Percentiles rank a stretch among this genome's conserved stretches.
These are phyloP conservation scores for Boletus patriciae DNA, from an alignment of 768 basidiomycete species.

Conservation along the genomic window DNA sequence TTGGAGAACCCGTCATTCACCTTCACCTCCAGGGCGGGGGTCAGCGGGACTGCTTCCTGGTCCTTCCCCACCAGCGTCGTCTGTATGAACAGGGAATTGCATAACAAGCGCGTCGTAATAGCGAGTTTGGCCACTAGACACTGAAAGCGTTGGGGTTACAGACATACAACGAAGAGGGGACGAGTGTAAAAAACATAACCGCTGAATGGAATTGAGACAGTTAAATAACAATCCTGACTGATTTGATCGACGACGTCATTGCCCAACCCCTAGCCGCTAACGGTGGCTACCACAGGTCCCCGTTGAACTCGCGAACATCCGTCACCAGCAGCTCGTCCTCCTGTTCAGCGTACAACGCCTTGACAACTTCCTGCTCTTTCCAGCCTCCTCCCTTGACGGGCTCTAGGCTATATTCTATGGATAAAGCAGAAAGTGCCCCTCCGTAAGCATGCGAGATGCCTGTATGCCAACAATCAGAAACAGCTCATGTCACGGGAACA, in stretches of 20 bases:
- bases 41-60: neutral
- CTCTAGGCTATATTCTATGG: slow-evolving; percentile 79
- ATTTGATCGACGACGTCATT: slow-evolving; percentile 22
- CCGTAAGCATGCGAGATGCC: slow-evolving; percentile 97
- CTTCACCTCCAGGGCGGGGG: slow-evolving; percentile 1
- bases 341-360: slow-evolving; percentile 35
- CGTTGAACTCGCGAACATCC: slow-evolving; percentile 28
- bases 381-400: slow-evolving; percentile 46
- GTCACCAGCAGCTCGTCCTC: slow-evolving; percentile 31
- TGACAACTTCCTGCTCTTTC: slow-evolving; percentile 39
- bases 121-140: slow-evolving; percentile 35
- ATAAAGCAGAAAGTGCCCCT: slow-evolving; percentile 86
- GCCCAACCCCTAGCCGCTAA: slow-evolving; percentile 13
- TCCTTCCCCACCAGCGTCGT: neutral
- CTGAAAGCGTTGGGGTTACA: slow-evolving; percentile 13
- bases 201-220: neutral
- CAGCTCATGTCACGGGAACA: neutral
- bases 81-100: slow-evolving; percentile 15
- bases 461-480: slow-evolving; percentile 28
- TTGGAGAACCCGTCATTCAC: neutral
- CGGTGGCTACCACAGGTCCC: slow-evolving; percentile 17
- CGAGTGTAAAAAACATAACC: neutral
- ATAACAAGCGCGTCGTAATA: slow-evolving; percentile 50
- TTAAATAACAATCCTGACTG: slow-evolving; percentile 26
- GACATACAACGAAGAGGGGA: slow-evolving; percentile 13